Evolutionary conservation across 345 rosid genomes (phyloP).

Genomic region (Kandelia obovata): DNA sequence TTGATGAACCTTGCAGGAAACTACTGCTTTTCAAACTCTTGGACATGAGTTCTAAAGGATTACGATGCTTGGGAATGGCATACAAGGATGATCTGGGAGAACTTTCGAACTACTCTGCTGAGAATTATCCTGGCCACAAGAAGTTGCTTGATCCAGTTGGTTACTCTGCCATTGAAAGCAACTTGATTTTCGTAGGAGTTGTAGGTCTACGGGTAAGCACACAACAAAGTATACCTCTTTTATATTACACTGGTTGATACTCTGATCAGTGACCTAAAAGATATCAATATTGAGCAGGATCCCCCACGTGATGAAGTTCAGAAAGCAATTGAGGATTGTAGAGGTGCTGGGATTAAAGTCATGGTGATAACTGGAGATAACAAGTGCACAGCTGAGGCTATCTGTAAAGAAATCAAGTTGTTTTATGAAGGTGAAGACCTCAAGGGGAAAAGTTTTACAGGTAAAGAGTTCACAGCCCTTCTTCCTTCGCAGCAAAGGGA

Average conservation of each 20-base stretch:
- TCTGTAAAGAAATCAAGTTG: conserved; percentile 65
- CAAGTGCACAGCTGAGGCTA: conserved; percentile 93
- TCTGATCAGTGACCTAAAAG: background rate
- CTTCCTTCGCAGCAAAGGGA: conserved; percentile 44
- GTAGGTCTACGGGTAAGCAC: conserved; percentile 72
- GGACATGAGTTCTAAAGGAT: conserved; percentile 80
- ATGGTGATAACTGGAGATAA: conserved; percentile 96
- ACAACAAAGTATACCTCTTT: conserved; percentile 4
- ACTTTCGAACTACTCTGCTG: conserved; percentile 67
- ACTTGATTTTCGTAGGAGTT: conserved; percentile 70
- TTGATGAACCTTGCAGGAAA: conserved; percentile 73
- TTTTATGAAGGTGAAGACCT: conserved; percentile 56
- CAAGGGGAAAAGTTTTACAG: conserved; percentile 57
- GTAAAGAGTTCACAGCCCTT: conserved; percentile 76
- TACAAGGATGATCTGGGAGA: conserved; percentile 80
- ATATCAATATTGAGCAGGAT: conserved; percentile 40
- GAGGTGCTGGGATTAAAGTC: conserved; percentile 79
- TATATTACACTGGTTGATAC: background rate
- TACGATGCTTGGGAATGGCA: conserved; percentile 85
- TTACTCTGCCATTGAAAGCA: conserved; percentile 68
- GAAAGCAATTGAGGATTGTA: conserved; percentile 73
- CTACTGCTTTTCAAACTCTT: conserved; percentile 52
- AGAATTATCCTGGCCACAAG: conserved; percentile 77
- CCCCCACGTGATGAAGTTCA: conserved; percentile 91
- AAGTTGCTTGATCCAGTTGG: conserved; percentile 76